Percentiles rank a stretch among this genome's conserved stretches.
phyloP scores from a whole-genome alignment of 306 rosid genomes.

The Vachellia collinsii region DNA sequence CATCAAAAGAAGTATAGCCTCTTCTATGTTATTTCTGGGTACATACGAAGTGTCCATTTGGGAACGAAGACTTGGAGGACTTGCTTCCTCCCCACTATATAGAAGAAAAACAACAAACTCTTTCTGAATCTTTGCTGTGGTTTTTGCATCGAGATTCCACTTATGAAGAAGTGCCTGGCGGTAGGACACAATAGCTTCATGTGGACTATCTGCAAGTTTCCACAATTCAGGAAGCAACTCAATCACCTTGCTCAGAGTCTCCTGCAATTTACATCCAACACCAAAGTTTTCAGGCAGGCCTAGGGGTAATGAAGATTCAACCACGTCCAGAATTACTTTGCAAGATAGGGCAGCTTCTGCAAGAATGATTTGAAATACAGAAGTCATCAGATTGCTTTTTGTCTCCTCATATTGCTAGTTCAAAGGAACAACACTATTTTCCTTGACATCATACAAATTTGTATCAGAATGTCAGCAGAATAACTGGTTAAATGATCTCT shows the following conservation, averaged over 20 bases:
- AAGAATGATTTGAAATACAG: slow-evolving; percentile 47
- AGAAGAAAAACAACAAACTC: slow-evolving; percentile 82
- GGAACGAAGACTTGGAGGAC: slow-evolving; percentile 78
- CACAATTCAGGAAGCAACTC: slow-evolving; percentile 88
- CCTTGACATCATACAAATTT: slow-evolving; percentile 10
- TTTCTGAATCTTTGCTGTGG: slow-evolving; percentile 72
- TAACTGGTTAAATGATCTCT: background rate
- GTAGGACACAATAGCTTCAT: slow-evolving; percentile 75
- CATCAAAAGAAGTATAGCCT: slow-evolving; percentile 90
- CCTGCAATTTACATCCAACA: slow-evolving; percentile 95
- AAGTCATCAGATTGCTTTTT: slow-evolving; percentile 35
- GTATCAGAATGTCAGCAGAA: slow-evolving; percentile 1
- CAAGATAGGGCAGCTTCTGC: slow-evolving; percentile 95
- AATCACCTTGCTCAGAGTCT: slow-evolving; percentile 70
- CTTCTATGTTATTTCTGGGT: slow-evolving; percentile 84
- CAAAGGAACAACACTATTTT: slow-evolving; percentile 11
- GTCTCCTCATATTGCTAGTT: slow-evolving; percentile 9
- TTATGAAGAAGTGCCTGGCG: slow-evolving; percentile 71
- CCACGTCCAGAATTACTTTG: slow-evolving; percentile 82
- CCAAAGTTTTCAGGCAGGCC: slow-evolving; percentile 89
- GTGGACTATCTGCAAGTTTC: slow-evolving; percentile 78
- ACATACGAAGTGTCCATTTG: slow-evolving; percentile 83
- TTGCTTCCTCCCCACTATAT: slow-evolving; percentile 76
- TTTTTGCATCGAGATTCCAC: slow-evolving; percentile 77
- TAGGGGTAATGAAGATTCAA: slow-evolving; percentile 86